These are phyloP conservation scores for Nicotiana noctiflora DNA, from an alignment of 257 asterid genomes.

Conservation along the genomic window DNA sequence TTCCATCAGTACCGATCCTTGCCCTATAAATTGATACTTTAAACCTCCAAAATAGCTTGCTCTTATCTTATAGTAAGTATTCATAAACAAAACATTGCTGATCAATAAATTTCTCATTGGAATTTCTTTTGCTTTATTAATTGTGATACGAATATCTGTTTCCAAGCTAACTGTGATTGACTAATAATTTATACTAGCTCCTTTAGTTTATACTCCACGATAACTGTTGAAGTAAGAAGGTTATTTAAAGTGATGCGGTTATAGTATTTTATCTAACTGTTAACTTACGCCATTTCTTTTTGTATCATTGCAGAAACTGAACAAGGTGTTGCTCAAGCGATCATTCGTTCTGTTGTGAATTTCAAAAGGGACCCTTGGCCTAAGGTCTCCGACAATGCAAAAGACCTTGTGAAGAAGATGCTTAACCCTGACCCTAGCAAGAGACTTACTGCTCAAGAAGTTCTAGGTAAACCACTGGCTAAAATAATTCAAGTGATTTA, in stretches of 20 bases:
- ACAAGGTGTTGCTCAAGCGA: slow-evolving; percentile 50
- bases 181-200: not conserved
- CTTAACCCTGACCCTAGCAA: slow-evolving; percentile 43
- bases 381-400: slow-evolving; percentile 42
- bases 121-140: not conserved
- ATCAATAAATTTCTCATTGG: not conserved
- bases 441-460: slow-evolving; percentile 46
- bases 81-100: not conserved
- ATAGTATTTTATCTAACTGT: not conserved
- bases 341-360: slow-evolving; percentile 41
- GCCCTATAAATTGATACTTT: not conserved
- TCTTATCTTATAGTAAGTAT: not conserved
- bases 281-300: not conserved
- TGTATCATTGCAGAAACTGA: slow-evolving; percentile 32
- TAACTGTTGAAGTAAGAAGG: not conserved
- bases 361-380: slow-evolving; percentile 51
- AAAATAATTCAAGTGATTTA: not conserved
- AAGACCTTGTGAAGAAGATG: slow-evolving; percentile 45
- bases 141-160: not conserved
- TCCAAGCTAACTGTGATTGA: not conserved
- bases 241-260: not conserved
- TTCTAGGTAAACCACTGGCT: slow-evolving; percentile 25
- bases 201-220: not conserved
- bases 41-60: not conserved
- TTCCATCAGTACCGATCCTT: not conserved